Percentiles rank a stretch among this genome's conserved stretches.
Conservation (phyloP, 192 early-diverging fungal genomes). For the Gamsiella multidivaricata region DNA sequence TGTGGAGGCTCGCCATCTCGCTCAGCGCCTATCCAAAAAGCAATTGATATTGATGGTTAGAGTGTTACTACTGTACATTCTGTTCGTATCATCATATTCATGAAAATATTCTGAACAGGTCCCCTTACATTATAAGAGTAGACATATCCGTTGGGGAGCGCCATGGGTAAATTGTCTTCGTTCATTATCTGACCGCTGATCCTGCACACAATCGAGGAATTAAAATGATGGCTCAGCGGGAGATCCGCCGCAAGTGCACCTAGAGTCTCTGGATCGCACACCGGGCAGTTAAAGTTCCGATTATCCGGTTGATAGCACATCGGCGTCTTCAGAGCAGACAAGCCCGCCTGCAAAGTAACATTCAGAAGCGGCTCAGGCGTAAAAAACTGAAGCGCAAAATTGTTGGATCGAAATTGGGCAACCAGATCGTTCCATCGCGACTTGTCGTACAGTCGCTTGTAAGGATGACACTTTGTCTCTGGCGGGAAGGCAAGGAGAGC, state of each 20-base stretch:
- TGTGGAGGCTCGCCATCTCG: conserved; percentile 74
- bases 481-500: conserved; percentile 86
- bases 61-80: no score
- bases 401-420: conserved; percentile 84
- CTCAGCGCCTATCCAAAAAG: conserved; percentile 64
- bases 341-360: conserved; percentile 93
- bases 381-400: conserved; percentile 90
- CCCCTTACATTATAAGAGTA: conserved; percentile 83
- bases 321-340: conserved; percentile 93
- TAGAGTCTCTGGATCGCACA: conserved; percentile 87
- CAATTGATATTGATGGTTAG: neutral
- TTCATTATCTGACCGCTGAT: conserved; percentile 94
- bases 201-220: conserved; percentile 93
- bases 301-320: conserved; percentile 82
- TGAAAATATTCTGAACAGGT: neutral
- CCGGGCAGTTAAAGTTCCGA: conserved; percentile 94
- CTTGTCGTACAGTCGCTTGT: conserved; percentile 79
- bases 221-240: conserved; percentile 94
- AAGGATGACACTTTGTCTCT: conserved; percentile 81
- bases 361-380: conserved; percentile 86
- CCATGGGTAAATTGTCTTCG: conserved; percentile 96
- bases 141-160: conserved; percentile 95
- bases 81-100: neutral
- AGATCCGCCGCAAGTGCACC: conserved; percentile 85
- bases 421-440: conserved; percentile 84